Conservation (phyloP, 192 early-diverging fungal species). For the Lobosporangium transversale region DNA sequence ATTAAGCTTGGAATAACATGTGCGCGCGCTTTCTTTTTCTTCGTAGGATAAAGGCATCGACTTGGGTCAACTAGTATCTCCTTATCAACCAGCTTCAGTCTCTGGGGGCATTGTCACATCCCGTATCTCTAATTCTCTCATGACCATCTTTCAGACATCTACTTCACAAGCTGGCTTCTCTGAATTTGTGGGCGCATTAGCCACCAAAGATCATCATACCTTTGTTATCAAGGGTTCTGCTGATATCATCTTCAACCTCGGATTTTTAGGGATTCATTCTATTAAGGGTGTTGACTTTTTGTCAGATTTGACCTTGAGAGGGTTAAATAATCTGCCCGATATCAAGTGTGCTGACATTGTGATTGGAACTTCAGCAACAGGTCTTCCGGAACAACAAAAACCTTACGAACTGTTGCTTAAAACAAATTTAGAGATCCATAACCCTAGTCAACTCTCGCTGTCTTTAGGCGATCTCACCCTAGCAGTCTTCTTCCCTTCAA, state of each 20-base stretch:
- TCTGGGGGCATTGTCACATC: constrained; percentile 13
- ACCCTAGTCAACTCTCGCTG: not conserved
- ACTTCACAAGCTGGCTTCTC: constrained; percentile 1
- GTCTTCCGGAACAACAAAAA: not conserved
- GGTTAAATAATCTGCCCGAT: constrained; percentile 21
- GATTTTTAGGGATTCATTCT: constrained; percentile 24
- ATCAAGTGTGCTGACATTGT: constrained; percentile 8
- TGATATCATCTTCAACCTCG: constrained; percentile 35
- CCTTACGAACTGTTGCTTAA: not conserved
- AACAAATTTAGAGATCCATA: not conserved
- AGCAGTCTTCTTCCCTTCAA: not conserved
- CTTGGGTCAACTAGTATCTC: constrained; percentile 24
- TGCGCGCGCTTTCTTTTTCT: not conserved
- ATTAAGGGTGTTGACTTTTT: constrained; percentile 25
- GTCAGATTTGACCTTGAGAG: constrained; percentile 32
- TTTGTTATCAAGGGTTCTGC: constrained; percentile 34
- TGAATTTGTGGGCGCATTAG: constrained; percentile 16
- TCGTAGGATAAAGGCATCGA: constrained; percentile 23
- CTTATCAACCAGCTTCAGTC: constrained; percentile 28
- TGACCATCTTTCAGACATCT: constrained; percentile 13
- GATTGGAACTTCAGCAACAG: not conserved
- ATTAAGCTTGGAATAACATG: not conserved
- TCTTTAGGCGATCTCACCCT: not conserved
- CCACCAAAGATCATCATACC: constrained; percentile 21
- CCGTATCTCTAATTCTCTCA: constrained; percentile 2